Evolutionary conservation across 176 grass and related monocot species (phyloP), one percentile per base, ranked within the genome.

Genomic region (Chloris gayana): DNA sequence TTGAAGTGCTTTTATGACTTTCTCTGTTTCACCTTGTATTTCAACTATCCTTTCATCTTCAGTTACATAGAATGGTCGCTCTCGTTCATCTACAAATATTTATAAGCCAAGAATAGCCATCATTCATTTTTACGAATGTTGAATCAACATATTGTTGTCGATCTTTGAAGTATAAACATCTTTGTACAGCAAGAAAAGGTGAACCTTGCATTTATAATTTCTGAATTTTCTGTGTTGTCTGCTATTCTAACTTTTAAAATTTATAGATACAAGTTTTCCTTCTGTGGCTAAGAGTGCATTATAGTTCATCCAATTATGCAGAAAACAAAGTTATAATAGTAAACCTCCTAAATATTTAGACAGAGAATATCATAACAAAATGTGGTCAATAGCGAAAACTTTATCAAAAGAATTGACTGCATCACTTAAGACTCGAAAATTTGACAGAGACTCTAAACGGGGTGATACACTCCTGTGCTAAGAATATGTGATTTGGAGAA

Each of bases 1-100:
- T 91, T 89, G 85, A 70, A 99, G 88, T 39, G 92, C 96, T 73
- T 91, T 99, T 76, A 89, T 47, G 70, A 93, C 96, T 79, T 91
- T 99, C 76, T 85, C 79, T 74, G 90, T 92, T 88, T 95, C 96
- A 9, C 96, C 96, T 56, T 95, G 96, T 89, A 99, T 99, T 76
- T 99, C 96, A 77, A 99, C 92, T 85, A 90, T 89, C 79, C 92
- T 99, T 84, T 95, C 96, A 70, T 99, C 96, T 62, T 92, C 83
- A 38, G 65, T 83, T 67, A 89, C 88, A 89, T 89, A 99, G 72
- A 93, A 93, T 79, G 92, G 96, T 44, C 89, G 81, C 32, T 95
- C 88, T 80, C 65, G 63, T 51, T 82, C 82, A 89, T 89, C 90
- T 89, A 83, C 73, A 88, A 25, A 83, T 75, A 86, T 85, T 86